Conservation (phyloP, 306 rosid genomes). For the Casuarina equisetifolia region DNA sequence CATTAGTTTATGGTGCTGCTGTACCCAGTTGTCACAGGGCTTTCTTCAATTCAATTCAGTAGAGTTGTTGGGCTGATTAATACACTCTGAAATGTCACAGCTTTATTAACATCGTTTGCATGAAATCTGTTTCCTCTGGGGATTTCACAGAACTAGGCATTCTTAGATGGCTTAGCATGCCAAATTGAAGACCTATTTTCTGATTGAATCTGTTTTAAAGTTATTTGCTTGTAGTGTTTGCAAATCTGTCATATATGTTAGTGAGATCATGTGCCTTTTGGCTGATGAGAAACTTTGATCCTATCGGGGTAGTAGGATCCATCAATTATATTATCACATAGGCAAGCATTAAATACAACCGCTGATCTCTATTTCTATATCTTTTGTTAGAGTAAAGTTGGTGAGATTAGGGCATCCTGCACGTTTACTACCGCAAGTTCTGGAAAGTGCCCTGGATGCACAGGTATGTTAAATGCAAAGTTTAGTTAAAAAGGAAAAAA, state of each 20-base stretch:
- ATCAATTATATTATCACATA: neutral
- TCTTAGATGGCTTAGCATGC: neutral
- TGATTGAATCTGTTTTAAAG: neutral
- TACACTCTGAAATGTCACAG: neutral
- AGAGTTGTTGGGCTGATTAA: neutral
- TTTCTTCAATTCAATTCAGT: neutral
- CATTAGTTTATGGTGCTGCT: neutral
- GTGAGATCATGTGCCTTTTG: neutral
- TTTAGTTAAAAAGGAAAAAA: neutral
- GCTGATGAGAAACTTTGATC: slow-evolving; percentile 10
- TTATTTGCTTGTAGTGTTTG: neutral
- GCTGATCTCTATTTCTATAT: slow-evolving; percentile 10
- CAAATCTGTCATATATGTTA: neutral
- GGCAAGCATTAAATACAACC: too few relatives aligned
- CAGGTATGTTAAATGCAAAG: slow-evolving; percentile 51
- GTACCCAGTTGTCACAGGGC: neutral
- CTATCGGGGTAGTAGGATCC: neutral
- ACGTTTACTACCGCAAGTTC: slow-evolving; percentile 94
- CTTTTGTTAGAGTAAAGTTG: slow-evolving; percentile 73
- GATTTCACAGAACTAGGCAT: neutral
- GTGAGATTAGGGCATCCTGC: slow-evolving; percentile 99
- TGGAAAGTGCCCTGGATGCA: slow-evolving; percentile 95
- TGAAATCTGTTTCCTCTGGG: neutral
- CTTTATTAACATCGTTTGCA: neutral
- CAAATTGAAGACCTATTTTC: neutral